Percentiles rank a stretch among this genome's conserved stretches.
phyloP scores from a whole-genome alignment of 768 basidiomycete genomes.

The Pisolithus marmoratus region DNA sequence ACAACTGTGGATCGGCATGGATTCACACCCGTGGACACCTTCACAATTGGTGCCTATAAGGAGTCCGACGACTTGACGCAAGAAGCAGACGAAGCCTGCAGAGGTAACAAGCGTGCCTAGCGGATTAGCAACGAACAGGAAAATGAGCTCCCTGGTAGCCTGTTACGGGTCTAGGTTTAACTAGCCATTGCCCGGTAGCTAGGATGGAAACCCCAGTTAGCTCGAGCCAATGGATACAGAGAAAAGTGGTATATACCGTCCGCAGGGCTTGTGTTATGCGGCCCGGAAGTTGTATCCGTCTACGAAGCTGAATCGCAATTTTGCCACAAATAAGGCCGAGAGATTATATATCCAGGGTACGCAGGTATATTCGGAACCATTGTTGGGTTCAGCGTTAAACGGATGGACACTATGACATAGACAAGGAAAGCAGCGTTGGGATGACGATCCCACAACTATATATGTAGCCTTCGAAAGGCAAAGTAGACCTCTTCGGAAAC shows the following conservation, averaged over 20 bases:
- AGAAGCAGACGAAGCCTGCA: conserved; percentile 39
- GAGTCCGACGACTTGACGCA: conserved; percentile 33
- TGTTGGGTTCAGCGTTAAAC: conserved; percentile 51
- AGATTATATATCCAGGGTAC: conserved; percentile 81
- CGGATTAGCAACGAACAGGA: conserved; percentile 49
- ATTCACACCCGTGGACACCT: conserved; percentile 26
- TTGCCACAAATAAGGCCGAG: conserved; percentile 74
- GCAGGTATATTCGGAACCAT: conserved; percentile 59
- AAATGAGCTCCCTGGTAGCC: conserved; percentile 67
- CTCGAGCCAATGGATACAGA: neutral
- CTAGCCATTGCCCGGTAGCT: conserved; percentile 73
- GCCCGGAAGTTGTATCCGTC: conserved; percentile 36
- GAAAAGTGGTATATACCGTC: conserved; percentile 36
- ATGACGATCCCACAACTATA: conserved; percentile 63
- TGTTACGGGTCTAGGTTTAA: conserved; percentile 58
- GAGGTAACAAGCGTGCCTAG: conserved; percentile 63
- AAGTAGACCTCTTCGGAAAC: conserved; percentile 60
- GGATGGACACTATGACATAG: conserved; percentile 72
- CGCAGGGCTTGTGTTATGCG: conserved; percentile 47
- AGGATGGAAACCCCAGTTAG: conserved; percentile 4
- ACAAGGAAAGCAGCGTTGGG: conserved; percentile 70
- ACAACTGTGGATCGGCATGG: conserved; percentile 38
- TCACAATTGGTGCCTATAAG: conserved; percentile 54
- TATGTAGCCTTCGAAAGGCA: conserved; percentile 65
- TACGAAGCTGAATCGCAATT: conserved; percentile 54